Conservation (phyloP, 2,329 filamentous ascomycete genomes). For the Fusarium globosum region DNA sequence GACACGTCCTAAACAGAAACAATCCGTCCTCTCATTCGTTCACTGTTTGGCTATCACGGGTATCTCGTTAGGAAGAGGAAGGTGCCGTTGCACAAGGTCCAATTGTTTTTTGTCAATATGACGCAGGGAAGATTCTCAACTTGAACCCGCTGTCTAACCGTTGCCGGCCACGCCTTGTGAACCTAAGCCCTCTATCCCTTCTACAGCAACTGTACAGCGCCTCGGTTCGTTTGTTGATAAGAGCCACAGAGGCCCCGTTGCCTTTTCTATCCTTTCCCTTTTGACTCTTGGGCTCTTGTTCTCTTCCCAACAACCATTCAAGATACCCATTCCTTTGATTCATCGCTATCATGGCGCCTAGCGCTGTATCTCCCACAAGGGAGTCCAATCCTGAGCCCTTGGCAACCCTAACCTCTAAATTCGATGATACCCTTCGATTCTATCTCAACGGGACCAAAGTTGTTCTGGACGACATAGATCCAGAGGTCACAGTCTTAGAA, state of each 20-base stretch:
- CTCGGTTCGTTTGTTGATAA: constrained; percentile 38
- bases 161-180: constrained; percentile 33
- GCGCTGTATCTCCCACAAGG: constrained; percentile 62
- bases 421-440: constrained; percentile 89
- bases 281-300: neutral
- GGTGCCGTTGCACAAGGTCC: constrained; percentile 27
- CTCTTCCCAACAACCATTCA: neutral
- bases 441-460: constrained; percentile 95
- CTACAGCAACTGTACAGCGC: constrained; percentile 16
- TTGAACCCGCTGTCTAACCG: constrained; percentile 40
- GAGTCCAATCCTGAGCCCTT: constrained; percentile 50
- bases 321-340: neutral
- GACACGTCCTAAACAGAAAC: constrained; percentile 21
- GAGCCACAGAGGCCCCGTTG: constrained; percentile 19
- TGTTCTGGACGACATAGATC: constrained; percentile 85
- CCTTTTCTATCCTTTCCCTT: neutral
- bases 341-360: constrained; percentile 63
- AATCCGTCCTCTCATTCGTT: constrained; percentile 25
- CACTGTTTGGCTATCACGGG: constrained; percentile 24
- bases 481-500: constrained; percentile 90
- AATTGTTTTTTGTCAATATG: constrained; percentile 27
- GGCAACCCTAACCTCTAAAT: constrained; percentile 73
- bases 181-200: neutral
- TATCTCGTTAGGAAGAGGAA: constrained; percentile 30
- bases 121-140: constrained; percentile 23